Base-by-base conservation (phyloP, 202 grass and related monocot genomes). In the Zizania palustris region DNA sequence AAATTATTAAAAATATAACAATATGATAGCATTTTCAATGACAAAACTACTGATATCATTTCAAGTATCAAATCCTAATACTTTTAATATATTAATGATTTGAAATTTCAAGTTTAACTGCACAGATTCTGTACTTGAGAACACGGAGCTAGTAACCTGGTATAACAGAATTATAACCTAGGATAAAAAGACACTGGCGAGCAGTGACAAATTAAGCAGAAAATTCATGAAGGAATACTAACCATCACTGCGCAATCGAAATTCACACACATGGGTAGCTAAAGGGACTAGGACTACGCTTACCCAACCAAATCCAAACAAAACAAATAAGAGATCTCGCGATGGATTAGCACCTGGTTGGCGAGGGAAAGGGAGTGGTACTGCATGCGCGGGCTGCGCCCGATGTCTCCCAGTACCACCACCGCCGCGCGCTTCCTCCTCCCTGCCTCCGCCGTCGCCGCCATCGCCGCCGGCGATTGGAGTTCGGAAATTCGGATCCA, bases 311-410 rank as follows among this genome's bases (percentile, higher is more conserved):
- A 67, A 51, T 41, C 19, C 35, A 66, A 50, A 2, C 39, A 40
- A 35, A 82, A 62, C 41, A 22, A 60, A 54, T 6, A 61, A n/a
- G 28, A 65, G 71, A 38, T 55, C 55, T 71, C 13, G 43, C 4
- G 21, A 62, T 14, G 18, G 51, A 55, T 3, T 7, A 8, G 18
- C 55, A 83, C 92, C 89, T 95, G 91, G 18, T 89, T 83, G 75
- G 96, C 96, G 34, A 98, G 89, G 12, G 96, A 98, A 48, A 95
- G 87, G 50, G 96, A 90, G 80, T 98, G 96, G 78, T 98, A 95
- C 71, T 98, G 91, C 96, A 95, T 92, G 21, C 96, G 91, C 8
- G 96, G 96, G 66, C 91, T 98, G 39, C 96, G 96, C n/a, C 91
- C 96, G 67, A 98, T 92, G 80, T 95, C 96, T 11, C 96, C 96